Percentiles rank a stretch among this genome's conserved stretches.
These are phyloP conservation scores for Sclerotinia subarctica DNA, from an alignment of 2,329 filamentous ascomycete genomes.

Conservation along the genomic window DNA sequence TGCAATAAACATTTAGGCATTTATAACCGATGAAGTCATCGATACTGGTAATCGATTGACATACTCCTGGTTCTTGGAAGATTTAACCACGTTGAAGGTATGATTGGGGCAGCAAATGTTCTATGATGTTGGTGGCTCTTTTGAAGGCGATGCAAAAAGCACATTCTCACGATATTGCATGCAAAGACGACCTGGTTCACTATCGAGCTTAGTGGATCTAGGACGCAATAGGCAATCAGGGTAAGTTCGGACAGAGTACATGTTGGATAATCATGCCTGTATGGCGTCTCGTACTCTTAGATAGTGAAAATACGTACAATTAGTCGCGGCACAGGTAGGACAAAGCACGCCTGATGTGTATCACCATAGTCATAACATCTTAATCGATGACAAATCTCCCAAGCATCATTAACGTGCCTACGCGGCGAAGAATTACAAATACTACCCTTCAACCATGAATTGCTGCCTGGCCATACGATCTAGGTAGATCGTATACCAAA, in stretches of 20 bases:
- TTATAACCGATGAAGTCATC: background rate
- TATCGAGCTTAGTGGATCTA: background rate
- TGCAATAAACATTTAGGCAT: background rate
- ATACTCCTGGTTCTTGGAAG: background rate
- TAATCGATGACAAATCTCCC: background rate
- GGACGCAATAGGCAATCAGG: background rate
- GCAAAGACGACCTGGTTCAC: background rate
- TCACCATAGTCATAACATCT: background rate
- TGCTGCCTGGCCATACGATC: background rate
- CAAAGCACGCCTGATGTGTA: background rate
- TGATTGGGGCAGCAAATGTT: slow-evolving; percentile 1
- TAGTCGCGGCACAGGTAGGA: slow-evolving; percentile 8
- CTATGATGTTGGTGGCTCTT: background rate
- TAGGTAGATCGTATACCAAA: background rate
- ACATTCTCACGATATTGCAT: background rate
- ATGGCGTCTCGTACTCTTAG: background rate
- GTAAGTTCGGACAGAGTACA: background rate
- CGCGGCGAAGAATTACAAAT: background rate
- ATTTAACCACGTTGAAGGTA: background rate
- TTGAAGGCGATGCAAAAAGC: background rate
- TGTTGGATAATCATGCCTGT: background rate
- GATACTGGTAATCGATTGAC: background rate
- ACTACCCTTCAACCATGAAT: background rate
- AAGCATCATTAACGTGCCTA: background rate
- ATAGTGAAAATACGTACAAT: background rate